These are phyloP conservation scores for Ustilaginoidea virens DNA, from an alignment of 2,329 filamentous ascomycete genomes.

Conservation along the genomic window DNA sequence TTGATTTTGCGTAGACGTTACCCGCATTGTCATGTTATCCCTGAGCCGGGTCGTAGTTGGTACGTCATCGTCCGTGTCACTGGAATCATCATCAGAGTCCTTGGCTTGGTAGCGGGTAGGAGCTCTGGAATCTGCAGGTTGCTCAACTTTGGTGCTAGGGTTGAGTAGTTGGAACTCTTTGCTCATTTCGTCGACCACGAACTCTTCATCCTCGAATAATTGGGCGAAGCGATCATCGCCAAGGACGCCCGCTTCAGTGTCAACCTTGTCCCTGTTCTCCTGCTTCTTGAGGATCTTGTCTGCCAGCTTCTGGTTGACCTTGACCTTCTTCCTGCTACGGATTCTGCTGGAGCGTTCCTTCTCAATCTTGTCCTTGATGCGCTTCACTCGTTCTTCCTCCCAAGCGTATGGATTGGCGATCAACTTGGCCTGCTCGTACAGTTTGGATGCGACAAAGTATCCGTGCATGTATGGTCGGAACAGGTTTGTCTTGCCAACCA, in stretches of 20 bases:
- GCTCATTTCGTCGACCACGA: constrained; percentile 78
- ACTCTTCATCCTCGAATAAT: constrained; percentile 87
- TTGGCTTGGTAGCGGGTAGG: constrained; percentile 21
- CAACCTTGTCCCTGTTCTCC: constrained; percentile 41
- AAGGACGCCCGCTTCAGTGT: constrained; percentile 51
- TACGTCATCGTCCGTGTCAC: constrained; percentile 22
- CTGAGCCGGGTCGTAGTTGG: too few species aligned
- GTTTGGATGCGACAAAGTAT: constrained; percentile 87
- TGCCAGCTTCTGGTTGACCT: constrained; percentile 76
- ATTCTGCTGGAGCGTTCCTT: constrained; percentile 94
- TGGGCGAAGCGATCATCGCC: constrained; percentile 75
- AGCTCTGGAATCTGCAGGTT: constrained; percentile 18
- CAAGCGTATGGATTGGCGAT: constrained; percentile 90
- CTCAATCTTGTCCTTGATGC: constrained; percentile 87
- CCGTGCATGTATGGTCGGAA: constrained; percentile 97
- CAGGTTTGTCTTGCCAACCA: constrained; percentile 80
- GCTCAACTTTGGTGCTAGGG: constrained; percentile 53
- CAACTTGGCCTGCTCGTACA: constrained; percentile 88
- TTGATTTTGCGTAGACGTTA: constrained; percentile 53
- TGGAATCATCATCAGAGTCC: constrained; percentile 29
- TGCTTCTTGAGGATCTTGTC: constrained; percentile 57
- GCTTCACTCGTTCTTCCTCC: constrained; percentile 83
- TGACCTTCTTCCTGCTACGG: constrained; percentile 89
- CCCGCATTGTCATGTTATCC: constrained; percentile 42
- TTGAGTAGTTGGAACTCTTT: constrained; percentile 81